Percentiles rank a stretch among this genome's conserved stretches.
Evolutionary conservation across 768 basidiomycete genomes (phyloP).

Genomic region (Tricholomella constricta): DNA sequence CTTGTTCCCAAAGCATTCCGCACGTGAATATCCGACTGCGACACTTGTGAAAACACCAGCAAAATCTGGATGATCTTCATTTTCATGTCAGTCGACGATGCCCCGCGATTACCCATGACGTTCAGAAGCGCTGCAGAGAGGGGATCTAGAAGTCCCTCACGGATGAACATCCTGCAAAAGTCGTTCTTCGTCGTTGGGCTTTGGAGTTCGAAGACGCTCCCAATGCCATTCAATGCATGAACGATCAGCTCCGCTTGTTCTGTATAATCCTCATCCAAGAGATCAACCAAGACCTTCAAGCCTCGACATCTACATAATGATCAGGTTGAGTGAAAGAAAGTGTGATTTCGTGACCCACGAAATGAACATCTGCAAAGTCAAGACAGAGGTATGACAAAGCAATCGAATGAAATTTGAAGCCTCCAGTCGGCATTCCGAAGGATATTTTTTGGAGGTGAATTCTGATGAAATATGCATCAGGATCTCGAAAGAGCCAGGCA

Average conservation of each 20-base stretch:
- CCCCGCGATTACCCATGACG: constrained; percentile 76
- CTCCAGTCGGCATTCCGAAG: constrained; percentile 90
- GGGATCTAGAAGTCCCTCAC: constrained; percentile 93
- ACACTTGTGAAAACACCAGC: constrained; percentile 91
- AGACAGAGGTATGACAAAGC: constrained; percentile 87
- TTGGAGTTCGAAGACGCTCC: constrained; percentile 93
- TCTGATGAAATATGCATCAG: constrained; percentile 41
- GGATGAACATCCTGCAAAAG: constrained; percentile 97
- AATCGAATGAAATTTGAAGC: constrained; percentile 94
- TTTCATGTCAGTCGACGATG: constrained; percentile 72
- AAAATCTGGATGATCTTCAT: constrained; percentile 88
- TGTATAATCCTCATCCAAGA: constrained; percentile 94
- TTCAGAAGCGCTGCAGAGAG: constrained; percentile 87
- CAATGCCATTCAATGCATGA: constrained; percentile 92
- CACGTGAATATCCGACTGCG: constrained; percentile 94
- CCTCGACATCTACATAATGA: constrained; percentile 76
- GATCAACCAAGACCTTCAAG: constrained; percentile 90
- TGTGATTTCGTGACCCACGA: constrained; percentile 61
- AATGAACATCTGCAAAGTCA: constrained; percentile 98
- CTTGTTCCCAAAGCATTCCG: constrained; percentile 90
- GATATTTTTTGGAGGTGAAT: constrained; percentile 93
- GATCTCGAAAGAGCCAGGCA: neutral
- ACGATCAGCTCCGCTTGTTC: constrained; percentile 90
- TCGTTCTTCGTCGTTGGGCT: constrained; percentile 97
- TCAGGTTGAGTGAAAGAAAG: neutral